Evolutionary conservation across 129 eudicot genomes (phyloP), one percentile per base, ranked within the genome.

Genomic region (Artemisia tridentata): DNA sequence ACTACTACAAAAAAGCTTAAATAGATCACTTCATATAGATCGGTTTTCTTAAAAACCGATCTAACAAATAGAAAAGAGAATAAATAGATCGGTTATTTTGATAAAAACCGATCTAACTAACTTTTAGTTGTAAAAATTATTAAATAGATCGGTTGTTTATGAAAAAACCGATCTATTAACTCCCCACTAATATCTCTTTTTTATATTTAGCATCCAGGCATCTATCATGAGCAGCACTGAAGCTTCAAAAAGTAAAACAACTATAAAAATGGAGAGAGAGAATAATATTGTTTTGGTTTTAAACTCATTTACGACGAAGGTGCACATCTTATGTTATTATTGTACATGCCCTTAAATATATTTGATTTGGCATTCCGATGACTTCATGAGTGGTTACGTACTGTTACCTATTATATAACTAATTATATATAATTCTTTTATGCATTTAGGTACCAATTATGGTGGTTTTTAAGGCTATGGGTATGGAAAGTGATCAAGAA

Each of bases 401-500:
- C 41, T 4, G 41, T 31, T 31, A 4, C 5, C 0, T 31, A 31
- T 4, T 31, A 4, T 31, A 31, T 31, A 31, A 31, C 41, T 5
- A 31, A 31, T 38, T 63, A 48, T n/a, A 18, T 66, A 3, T 18
- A 4, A 20, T 53, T 11, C 5, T 9, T 21, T 21, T 63, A 50
- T 45, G 71, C 54, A 46, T 57, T 0, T 74, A 92, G 98, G 95
- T 93, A 79, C 98, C 98, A 16, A 93, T 93, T 29, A 89, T 93
- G 95, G 81, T 72, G 34, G 97, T 93, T 27, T 79, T 93, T 90
- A 93, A 89, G 84, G 98, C 98, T 43, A 89, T 93, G 98, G 98
- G 96, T 18, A 87, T 93, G 98, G 95, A 87, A 82, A 85, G 86
- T 54, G 98, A 89, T 82, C 98, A 93, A 75, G 98, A 93, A 81